phyloP scores from a whole-genome alignment of 2,329 filamentous ascomycete genomes.

The Aspergillus sp. region DNA sequence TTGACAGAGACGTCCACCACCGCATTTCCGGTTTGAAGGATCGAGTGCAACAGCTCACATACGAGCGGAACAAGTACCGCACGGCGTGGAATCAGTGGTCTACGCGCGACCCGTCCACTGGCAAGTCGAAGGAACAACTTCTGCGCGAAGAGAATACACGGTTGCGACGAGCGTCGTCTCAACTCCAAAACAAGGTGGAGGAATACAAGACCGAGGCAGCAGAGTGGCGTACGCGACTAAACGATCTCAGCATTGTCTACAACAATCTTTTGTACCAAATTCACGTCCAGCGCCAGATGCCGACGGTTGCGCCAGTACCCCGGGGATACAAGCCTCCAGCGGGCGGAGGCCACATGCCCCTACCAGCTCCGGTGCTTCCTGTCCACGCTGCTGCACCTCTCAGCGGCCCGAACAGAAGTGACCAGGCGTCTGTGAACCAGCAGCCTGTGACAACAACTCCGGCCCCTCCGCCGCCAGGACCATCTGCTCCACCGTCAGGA shows the following conservation, averaged over 20 bases:
- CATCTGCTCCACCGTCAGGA: background rate
- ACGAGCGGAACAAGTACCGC: constrained; percentile 29
- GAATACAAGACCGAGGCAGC: constrained; percentile 26
- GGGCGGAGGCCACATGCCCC: background rate
- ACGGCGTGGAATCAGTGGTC: constrained; percentile 22
- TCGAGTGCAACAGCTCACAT: constrained; percentile 21
- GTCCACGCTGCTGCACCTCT: background rate
- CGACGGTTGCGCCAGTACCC: constrained; percentile 16
- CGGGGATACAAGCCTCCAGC: constrained; percentile 16
- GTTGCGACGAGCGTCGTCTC: constrained; percentile 23
- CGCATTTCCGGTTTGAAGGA: constrained; percentile 21
- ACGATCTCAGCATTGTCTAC: constrained; percentile 20
- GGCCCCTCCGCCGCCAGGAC: background rate
- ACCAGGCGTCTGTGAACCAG: too few relatives aligned
- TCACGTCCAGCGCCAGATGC: constrained; percentile 15
- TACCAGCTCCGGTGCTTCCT: background rate
- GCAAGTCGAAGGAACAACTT: constrained; percentile 22
- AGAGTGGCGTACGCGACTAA: constrained; percentile 22
- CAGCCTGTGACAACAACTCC: too few relatives aligned
- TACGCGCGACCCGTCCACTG: constrained; percentile 23
- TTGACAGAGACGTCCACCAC: constrained; percentile 18
- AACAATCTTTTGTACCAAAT: constrained; percentile 26
- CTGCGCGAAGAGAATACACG: constrained; percentile 20
- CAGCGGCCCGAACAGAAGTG: too few relatives aligned
- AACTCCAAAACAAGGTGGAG: constrained; percentile 21